Evolutionary conservation across 2,329 filamentous ascomycete species (phyloP), one percentile per base, ranked within the genome.

Genomic region (Trichophyton verrucosum): DNA sequence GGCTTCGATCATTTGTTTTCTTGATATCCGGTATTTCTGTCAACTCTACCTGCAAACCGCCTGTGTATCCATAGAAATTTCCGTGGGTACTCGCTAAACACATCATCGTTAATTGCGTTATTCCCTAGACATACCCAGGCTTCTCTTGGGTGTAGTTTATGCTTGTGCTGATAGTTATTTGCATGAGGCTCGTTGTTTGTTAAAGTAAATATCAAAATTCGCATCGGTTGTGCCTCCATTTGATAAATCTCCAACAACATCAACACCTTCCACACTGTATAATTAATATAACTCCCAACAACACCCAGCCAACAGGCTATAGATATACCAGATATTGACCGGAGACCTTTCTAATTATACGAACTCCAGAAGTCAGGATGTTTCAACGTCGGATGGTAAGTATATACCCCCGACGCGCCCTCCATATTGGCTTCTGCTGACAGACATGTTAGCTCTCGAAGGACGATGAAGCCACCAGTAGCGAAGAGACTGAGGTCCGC

Each of bases 401-500:
- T 64, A n/a, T 38, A 58, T 40, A 22, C 7, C n/a, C 17, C 49
- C 33, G 13, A 13, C 17, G 27, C 15, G 13, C 2, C 22, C n/a
- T 17, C 40, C n/a, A 22, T 61, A 33, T 62, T 40, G 2, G 20
- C 9, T n/a, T 7, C 27, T 36, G 22, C 33, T 57, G 13, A 57
- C 55, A 44, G 3, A 2, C 33, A 15, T 57, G 17, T n/a, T 20
- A 97, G 94, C 87, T 99, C 67, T 90, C 89, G 53, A 95, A 90
- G 72, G 92, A 96, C 73, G 92, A 97, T 69, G 94, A 99, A 76
- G 86, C 79, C 61, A 73, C 85, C 62, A 80, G 85, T 20, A 82
- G 84, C 64, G 88, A 94, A 66, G 94, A 99, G 72, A 87, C 91
- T 68, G 89, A 96, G 75, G 94, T 99, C 62, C 88, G 94, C 63